A percentile compares a stretch with the other conserved stretches of the same genome.
Evolutionary conservation across 148 eudicot genomes (phyloP).

Genomic region (Camellia granthamiana): DNA sequence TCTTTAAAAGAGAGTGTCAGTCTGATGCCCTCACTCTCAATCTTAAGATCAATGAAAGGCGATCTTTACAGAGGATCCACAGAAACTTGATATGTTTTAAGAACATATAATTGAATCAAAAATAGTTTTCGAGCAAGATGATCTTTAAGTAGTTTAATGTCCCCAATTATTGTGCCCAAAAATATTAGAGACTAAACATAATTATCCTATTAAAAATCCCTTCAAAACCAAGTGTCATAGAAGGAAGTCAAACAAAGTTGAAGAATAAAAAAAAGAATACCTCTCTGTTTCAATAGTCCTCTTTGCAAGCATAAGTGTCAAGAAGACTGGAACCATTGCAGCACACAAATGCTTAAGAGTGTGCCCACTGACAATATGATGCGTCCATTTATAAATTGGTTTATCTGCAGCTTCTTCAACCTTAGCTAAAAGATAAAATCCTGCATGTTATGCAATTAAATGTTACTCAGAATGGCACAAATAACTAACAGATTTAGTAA

Average conservation of each 20-base stretch:
- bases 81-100: no score
- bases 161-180: no score
- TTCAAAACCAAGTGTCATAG: neutral
- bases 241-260: neutral
- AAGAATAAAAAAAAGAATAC: slow-evolving; percentile 30
- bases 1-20: no score
- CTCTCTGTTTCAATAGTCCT: slow-evolving; percentile 62
- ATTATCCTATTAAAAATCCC: neutral
- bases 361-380: slow-evolving; percentile 85
- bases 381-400: slow-evolving; percentile 71
- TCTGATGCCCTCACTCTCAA: no score
- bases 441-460: slow-evolving; percentile 33
- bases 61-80: no score
- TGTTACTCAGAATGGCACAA: slow-evolving; percentile 2
- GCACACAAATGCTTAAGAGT: slow-evolving; percentile 92
- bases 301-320: slow-evolving; percentile 93
- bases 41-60: no score
- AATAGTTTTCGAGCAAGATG: no score
- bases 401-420: slow-evolving; percentile 90
- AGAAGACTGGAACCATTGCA: slow-evolving; percentile 84
- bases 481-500: neutral
- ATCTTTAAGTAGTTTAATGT: no score
- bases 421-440: slow-evolving; percentile 88
- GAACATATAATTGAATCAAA: no score
- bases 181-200: no score